Base-by-base conservation (phyloP, 106 monocot genomes). In the Platanthera zijinensis region DNA sequence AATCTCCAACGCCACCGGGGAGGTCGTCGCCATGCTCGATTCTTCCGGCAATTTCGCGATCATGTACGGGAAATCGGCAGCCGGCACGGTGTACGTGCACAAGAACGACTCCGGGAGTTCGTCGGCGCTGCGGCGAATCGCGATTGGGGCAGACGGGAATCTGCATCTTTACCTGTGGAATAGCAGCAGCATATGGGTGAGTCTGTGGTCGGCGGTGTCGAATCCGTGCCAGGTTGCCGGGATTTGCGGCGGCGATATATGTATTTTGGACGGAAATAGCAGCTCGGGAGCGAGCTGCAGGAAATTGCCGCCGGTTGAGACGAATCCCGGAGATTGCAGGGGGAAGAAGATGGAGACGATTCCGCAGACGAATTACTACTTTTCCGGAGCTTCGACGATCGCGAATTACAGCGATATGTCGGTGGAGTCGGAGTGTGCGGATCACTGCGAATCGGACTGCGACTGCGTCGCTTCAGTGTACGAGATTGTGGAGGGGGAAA, bases 1-100 rank as follows among this genome's bases (percentile, higher is more conserved):
- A 50, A 85, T 85, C 25, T 85, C 85, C 12, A 85, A 82, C 10
- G 82, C 85, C 10, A 85, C 85, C 1, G 85, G 85, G 3, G 79
- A 82, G 5, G 72, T 85, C 14, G 82, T 76, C 0, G 85, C 82
- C 5, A 54, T 73, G 17, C 49, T 85, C 13, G 78, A 85, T 19
- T 7, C 66, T 8, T 82, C 76, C 0, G 85, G 85, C 3, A 85
- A 74, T 30, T 85, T 85, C 50, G 74, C 75, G 28, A 82, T 85
- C 71, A 79, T 11, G 32, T 85, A 82, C 47, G 85, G 85, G 5
- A 50, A 71, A 28, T 85, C 85, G 0, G 57, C 71, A 10, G 54
- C 75, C 0, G 85, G 85, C 0, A 79, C 79, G 4, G 73, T 85
- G 32, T 85, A 85, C 71, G 78, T 85, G 30, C 85, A 82, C 72